Percentiles rank a stretch among this genome's conserved stretches.
Conservation (phyloP, 2,329 filamentous ascomycete genomes). For the Talaromyces amestolkiae region DNA sequence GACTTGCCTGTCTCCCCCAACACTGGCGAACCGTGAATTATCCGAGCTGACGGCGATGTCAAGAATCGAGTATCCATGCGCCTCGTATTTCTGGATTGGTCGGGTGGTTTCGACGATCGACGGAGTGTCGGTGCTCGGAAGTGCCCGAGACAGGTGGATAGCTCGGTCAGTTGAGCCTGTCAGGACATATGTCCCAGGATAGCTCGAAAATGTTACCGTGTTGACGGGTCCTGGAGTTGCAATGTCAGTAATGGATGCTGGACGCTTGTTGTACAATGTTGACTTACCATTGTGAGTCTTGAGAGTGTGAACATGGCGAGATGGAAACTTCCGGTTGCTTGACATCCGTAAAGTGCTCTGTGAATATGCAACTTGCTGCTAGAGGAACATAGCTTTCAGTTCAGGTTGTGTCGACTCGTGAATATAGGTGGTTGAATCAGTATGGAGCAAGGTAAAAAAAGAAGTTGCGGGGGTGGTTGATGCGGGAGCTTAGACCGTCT, state of each 20-base stretch:
- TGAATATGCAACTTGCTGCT: neutral
- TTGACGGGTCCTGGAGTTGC: conserved; percentile 62
- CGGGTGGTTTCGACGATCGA: conserved; percentile 35
- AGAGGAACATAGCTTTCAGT: neutral
- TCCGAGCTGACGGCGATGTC: conserved; percentile 69
- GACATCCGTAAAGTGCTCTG: conserved; percentile 25
- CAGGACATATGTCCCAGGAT: conserved; percentile 73
- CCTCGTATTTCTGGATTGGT: conserved; percentile 83
- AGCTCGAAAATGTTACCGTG: conserved; percentile 69
- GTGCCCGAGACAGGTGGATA: conserved; percentile 77
- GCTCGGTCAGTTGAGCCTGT: conserved; percentile 82
- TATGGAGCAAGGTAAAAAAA: neutral
- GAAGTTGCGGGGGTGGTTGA: neutral
- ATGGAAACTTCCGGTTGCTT: conserved; percentile 36
- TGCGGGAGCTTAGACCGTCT: conserved; percentile 11
- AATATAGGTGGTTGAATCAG: neutral
- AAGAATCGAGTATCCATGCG: conserved; percentile 89
- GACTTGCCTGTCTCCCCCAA: conserved; percentile 83
- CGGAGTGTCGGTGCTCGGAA: conserved; percentile 39
- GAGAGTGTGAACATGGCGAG: conserved; percentile 41
- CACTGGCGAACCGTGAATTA: conserved; percentile 83
- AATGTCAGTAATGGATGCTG: neutral
- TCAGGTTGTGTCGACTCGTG: neutral
- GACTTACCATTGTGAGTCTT: conserved; percentile 45
- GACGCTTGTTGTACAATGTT: neutral